Conservation (phyloP, 805 yeast species). For the Vanderwaltozyma verrucispora region DNA sequence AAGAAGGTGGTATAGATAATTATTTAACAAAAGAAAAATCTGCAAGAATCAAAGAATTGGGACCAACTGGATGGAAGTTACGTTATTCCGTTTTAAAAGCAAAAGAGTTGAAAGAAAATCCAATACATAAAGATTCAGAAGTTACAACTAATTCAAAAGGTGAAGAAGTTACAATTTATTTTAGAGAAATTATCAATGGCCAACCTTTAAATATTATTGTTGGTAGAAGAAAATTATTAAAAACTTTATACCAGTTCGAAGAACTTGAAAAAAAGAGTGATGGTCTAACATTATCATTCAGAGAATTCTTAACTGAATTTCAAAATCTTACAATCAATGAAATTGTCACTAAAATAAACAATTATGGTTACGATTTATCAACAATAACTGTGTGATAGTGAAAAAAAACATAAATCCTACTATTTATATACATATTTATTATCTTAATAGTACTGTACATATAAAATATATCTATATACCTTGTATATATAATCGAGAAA, state of each 20-base stretch:
- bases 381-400: not conserved
- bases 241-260: constrained; percentile 43
- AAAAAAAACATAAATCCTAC: no score
- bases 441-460: no score
- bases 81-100: constrained; percentile 59
- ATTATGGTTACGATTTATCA: constrained; percentile 28
- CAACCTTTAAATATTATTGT: constrained; percentile 40
- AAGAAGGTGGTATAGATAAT: constrained; percentile 91
- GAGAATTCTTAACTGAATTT: constrained; percentile 39
- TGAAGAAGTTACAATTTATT: constrained; percentile 36
- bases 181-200: constrained; percentile 34
- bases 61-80: constrained; percentile 85
- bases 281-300: constrained; percentile 37
- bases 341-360: constrained; percentile 9
- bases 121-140: constrained; percentile 31
- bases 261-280: constrained; percentile 33
- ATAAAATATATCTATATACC: no score
- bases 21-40: constrained; percentile 79
- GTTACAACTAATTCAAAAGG: constrained; percentile 26
- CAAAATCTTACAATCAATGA: constrained; percentile 15
- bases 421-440: no score
- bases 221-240: constrained; percentile 56
- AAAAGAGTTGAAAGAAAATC: constrained; percentile 29
- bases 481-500: no score
- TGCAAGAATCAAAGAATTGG: constrained; percentile 85